phyloP scores from a whole-genome alignment of 257 asterid species.

The Plantago major region DNA sequence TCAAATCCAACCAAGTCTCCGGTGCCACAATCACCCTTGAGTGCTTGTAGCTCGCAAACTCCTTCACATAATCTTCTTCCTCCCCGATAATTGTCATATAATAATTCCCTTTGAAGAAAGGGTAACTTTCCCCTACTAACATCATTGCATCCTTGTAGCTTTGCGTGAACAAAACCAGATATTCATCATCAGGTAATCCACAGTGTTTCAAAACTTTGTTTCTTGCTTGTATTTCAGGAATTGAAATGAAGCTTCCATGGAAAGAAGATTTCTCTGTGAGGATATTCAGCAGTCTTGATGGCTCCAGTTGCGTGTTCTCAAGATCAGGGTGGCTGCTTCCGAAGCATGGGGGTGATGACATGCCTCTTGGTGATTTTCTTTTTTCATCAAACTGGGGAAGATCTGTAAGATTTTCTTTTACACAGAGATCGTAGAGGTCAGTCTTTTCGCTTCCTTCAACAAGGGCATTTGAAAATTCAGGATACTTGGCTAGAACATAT shows the following conservation, averaged over 20 bases:
- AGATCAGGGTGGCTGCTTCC: conserved; percentile 48
- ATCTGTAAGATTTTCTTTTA: conserved; percentile 46
- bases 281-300: conserved; percentile 65
- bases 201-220: conserved; percentile 72
- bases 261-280: conserved; percentile 60
- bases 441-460: conserved; percentile 71
- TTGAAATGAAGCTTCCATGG: conserved; percentile 66
- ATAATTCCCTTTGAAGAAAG: conserved; percentile 68
- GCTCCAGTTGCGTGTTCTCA: conserved; percentile 63
- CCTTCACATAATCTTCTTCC: conserved; percentile 48
- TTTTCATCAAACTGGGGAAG: conserved; percentile 35
- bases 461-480: conserved; percentile 71
- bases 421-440: conserved; percentile 57
- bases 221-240: conserved; percentile 83
- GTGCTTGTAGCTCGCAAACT: conserved; percentile 60
- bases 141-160: conserved; percentile 63
- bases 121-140: conserved; percentile 78
- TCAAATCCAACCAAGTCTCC: conserved; percentile 71
- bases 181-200: conserved; percentile 69
- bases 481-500: conserved; percentile 77
- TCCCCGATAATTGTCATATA: conserved; percentile 58
- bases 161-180: conserved; percentile 54
- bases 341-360: conserved; percentile 30
- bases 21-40: conserved; percentile 70
- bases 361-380: conserved; percentile 47